Evolutionary conservation across 129 eudicot genomes (phyloP).

Genomic region (Pittosporum tobira): DNA sequence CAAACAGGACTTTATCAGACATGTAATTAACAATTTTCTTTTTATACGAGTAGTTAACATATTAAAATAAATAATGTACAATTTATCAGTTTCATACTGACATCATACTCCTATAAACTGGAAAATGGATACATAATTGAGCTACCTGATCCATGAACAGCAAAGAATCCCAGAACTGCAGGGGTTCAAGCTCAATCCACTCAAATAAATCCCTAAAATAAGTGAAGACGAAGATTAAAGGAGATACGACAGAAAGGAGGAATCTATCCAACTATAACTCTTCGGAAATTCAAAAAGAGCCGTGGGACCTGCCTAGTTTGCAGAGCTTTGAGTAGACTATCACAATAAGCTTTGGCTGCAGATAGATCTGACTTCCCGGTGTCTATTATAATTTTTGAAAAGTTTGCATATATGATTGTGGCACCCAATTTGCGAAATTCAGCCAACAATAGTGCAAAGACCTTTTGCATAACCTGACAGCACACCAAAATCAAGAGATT

Average conservation of each 20-base stretch:
- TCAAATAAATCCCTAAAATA: conserved; percentile 70
- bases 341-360: conserved; percentile 92
- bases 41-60: neutral
- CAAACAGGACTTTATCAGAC: neutral
- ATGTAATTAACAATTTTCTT: neutral
- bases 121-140: neutral
- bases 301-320: conserved; percentile 71
- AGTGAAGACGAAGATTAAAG: conserved; percentile 8
- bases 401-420: conserved; percentile 68
- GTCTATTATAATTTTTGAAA: conserved; percentile 68
- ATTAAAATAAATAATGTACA: neutral
- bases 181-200: conserved; percentile 96
- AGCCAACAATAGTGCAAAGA: conserved; percentile 72
- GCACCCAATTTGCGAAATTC: conserved; percentile 93
- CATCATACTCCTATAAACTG: neutral
- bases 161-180: conserved; percentile 85
- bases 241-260: neutral
- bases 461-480: conserved; percentile 85
- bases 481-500: conserved; percentile 4
- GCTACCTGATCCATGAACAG: conserved; percentile 97
- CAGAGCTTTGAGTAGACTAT: conserved; percentile 61
- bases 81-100: neutral
- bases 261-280: neutral
- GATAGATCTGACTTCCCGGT: conserved; percentile 82
- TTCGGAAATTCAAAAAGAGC: neutral